These are phyloP conservation scores for Breviolum minutum DNA, from an alignment of 73 alveolate species.

Conservation along the genomic window DNA sequence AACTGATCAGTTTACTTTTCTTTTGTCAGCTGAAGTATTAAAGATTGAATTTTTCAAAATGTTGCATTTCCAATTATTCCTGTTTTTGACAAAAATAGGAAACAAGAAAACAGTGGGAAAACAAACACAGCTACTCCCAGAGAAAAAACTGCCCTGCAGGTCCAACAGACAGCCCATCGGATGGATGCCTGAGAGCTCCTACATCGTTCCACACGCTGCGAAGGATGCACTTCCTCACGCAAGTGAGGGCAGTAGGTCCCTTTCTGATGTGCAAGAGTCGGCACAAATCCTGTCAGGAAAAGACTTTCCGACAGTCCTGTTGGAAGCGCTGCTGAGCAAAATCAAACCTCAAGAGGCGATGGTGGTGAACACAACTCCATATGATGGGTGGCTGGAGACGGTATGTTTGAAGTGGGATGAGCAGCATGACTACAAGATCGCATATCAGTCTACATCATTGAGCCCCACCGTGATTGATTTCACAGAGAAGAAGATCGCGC, in stretches of 20 bases:
- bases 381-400: neutral
- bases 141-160: neutral
- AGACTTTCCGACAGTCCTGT: neutral
- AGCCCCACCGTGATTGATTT: neutral
- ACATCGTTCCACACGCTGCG: neutral
- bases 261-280: neutral
- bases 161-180: neutral
- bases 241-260: neutral
- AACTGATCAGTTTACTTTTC: too few relatives aligned
- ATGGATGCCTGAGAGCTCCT: neutral
- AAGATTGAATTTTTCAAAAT: neutral
- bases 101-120: neutral
- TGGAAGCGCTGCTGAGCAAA: neutral
- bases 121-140: neutral
- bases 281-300: neutral
- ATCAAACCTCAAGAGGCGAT: neutral
- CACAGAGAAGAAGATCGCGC: neutral
- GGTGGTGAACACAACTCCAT: neutral
- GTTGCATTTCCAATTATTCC: neutral
- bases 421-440: neutral
- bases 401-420: neutral
- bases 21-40: neutral
- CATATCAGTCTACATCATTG: neutral
- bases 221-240: neutral
- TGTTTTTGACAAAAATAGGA: neutral